These are phyloP conservation scores for Solanum habrochaites DNA, from an alignment of 257 asterid species.

Conservation along the genomic window DNA sequence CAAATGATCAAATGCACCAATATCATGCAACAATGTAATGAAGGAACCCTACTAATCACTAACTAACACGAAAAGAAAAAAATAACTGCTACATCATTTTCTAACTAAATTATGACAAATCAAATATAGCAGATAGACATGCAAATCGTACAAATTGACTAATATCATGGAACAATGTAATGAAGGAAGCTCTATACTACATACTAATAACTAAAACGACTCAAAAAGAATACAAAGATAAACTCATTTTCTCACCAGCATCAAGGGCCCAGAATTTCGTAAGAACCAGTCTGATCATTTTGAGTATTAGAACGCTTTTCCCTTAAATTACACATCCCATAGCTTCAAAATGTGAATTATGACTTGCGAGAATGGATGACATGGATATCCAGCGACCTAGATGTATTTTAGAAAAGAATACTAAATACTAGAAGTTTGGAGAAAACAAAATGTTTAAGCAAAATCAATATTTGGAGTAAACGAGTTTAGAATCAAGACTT, in stretches of 20 bases:
- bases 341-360: not conserved
- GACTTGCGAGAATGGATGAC: not conserved
- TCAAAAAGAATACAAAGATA: not conserved
- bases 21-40: not conserved
- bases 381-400: not conserved
- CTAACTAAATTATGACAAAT: not conserved
- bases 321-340: not conserved
- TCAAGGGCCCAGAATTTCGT: not conserved
- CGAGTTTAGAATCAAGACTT: not conserved
- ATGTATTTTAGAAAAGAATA: not conserved
- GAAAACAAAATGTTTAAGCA: not conserved
- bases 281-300: not conserved
- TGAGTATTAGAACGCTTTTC: not conserved
- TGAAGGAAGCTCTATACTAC: not conserved
- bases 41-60: not conserved
- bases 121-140: not conserved
- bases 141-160: not conserved
- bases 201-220: not conserved
- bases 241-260: not conserved
- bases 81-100: not conserved
- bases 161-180: not conserved
- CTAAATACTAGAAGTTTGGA: not conserved
- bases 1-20: not conserved
- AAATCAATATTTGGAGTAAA: not conserved
- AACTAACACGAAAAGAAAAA: not conserved